Evolutionary conservation across 1,284 basidiomycete species (phyloP).

Genomic region (Sporisorium reilianum): DNA sequence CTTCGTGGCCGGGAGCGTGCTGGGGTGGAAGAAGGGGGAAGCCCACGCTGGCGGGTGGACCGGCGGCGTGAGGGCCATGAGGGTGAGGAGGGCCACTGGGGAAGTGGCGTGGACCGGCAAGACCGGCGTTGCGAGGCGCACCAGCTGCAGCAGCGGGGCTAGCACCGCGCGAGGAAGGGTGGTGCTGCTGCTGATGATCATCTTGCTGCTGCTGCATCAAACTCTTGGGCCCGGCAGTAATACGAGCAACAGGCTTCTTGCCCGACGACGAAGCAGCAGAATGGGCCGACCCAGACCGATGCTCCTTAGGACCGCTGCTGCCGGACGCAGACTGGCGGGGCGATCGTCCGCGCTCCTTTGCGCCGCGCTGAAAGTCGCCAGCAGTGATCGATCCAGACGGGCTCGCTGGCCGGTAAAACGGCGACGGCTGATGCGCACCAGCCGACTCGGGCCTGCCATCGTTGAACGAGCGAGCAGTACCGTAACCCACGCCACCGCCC

Average conservation of each 20-base stretch:
- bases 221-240: constrained; percentile 49
- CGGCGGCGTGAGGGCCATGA: constrained; percentile 10
- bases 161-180: constrained; percentile 11
- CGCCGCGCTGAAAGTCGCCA: constrained; percentile 41
- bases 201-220: constrained; percentile 31
- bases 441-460: constrained; percentile 56
- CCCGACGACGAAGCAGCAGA: constrained; percentile 17
- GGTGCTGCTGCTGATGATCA: constrained; percentile 3
- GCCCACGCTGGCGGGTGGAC: constrained; percentile 6
- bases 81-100: constrained; percentile 21
- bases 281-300: constrained; percentile 14
- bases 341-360: constrained; percentile 36
- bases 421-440: constrained; percentile 7
- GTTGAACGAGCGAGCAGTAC: constrained; percentile 52
- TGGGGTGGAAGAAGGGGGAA: constrained; percentile 27
- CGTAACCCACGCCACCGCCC: constrained; percentile 60
- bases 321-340: constrained; percentile 29
- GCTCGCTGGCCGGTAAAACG: constrained; percentile 31
- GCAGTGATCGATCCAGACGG: constrained; percentile 51
- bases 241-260: constrained; percentile 38
- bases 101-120: constrained; percentile 40
- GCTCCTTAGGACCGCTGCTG: constrained; percentile 8
- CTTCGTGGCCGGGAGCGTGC: constrained; percentile 11
- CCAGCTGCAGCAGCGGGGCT: constrained; percentile 24
- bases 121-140: constrained; percentile 6